These are phyloP conservation scores for Clonostachys rosea DNA, from an alignment of 2,329 filamentous ascomycete species.

Conservation along the genomic window DNA sequence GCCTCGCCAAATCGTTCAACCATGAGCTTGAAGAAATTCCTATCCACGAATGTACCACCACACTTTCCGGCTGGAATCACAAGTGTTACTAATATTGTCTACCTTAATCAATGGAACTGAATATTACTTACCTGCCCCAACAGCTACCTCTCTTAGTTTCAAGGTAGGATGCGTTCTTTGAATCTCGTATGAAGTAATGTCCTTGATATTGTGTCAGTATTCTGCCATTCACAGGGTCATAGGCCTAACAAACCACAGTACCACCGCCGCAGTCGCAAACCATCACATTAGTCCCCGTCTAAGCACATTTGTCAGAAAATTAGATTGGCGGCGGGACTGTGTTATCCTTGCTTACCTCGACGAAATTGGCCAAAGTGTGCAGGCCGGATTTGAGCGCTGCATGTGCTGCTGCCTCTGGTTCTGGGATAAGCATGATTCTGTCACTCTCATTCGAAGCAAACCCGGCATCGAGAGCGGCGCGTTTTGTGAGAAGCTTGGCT, in stretches of 20 bases:
- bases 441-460: not conserved
- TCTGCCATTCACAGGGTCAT: not conserved
- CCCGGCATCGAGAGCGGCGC: not conserved
- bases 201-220: not conserved
- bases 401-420: not conserved
- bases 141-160: not conserved
- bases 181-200: not conserved
- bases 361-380: not conserved
- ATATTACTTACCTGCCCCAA: not conserved
- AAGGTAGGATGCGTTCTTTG: not conserved
- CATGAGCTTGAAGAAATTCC: slow-evolving; percentile 6
- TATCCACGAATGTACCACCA: slow-evolving; percentile 5
- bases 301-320: too few species aligned
- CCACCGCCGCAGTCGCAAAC: not conserved
- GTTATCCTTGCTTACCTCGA: not conserved
- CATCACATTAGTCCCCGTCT: not conserved
- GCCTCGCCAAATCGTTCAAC: slow-evolving; percentile 5
- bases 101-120: not conserved
- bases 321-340: too few species aligned
- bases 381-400: not conserved
- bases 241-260: not conserved
- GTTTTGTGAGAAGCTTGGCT: not conserved
- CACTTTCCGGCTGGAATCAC: slow-evolving; percentile 4
- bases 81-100: not conserved
- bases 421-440: not conserved